Evolutionary conservation across 345 rosid genomes (phyloP), one percentile per base, ranked within the genome.

Genomic region (Arabis alpina): DNA sequence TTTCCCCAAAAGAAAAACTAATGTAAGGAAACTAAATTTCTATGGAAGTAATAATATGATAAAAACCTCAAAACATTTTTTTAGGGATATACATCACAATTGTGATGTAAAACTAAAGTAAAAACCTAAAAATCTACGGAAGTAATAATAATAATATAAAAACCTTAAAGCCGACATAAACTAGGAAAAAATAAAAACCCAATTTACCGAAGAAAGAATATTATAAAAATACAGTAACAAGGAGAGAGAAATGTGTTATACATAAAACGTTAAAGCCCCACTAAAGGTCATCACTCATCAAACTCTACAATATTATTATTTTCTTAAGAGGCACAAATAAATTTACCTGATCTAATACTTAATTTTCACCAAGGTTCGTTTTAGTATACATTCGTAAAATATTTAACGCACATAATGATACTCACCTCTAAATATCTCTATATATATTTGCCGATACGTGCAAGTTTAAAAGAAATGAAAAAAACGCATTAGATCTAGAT

Each of bases 111-210:
- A 49, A 56, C 53, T 16, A 73, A 56, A 57, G 66, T 43, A 40
- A 65, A 10, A 58, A 58, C 72, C 77, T 65, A 73, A 54, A 39
- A 30, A 58, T 58, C 16, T 27, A 11, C 3, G 63, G 51, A 60
- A 37, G 23, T 19, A 19, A 30, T 28, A 57, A 49, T 67, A 45
- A 2, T 69, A 68, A 39, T 54, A 27, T 51, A 16, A 43, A 45
- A 75, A 61, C 70, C 51, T 41, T 58, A 56, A 68, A 68, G 70
- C 74, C 74, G 70, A 68, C 74, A 75, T 61, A 74, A 73, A 27
- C 70, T 47, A 54, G 24, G 59, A 23, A 61, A 67, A 24, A 74
- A 67, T 12, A 53, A 60, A 47, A 52, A 24, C n/a, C 24, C 43
- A 68, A 37, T 52, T 27, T 75, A 54, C 34, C 52, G 8, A 74